Conservation (phyloP, 192 early-diverging fungal species). For the Coemansia sp. region DNA sequence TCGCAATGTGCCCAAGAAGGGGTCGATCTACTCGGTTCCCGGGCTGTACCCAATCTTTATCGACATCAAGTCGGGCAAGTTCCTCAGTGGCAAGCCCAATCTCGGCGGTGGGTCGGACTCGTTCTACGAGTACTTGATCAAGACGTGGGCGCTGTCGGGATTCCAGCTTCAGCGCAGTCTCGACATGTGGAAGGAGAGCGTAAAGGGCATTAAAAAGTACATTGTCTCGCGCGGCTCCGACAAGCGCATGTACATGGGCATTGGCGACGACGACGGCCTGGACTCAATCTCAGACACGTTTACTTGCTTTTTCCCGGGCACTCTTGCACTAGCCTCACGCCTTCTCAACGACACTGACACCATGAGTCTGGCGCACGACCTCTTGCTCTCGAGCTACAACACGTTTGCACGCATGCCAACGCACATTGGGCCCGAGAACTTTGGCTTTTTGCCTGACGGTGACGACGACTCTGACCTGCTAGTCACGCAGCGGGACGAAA, state of each 20-base stretch:
- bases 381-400: conserved; percentile 39
- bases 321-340: conserved; percentile 45
- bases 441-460: conserved; percentile 48
- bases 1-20: conserved; percentile 38
- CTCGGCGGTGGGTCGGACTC: conserved; percentile 87
- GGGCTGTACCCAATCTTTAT: conserved; percentile 81
- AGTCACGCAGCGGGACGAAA: conserved; percentile 25
- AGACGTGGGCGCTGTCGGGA: conserved; percentile 81
- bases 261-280: conserved; percentile 48
- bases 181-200: conserved; percentile 50
- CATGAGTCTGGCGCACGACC: conserved; percentile 31
- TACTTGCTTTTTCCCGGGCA: conserved; percentile 51
- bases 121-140: conserved; percentile 95
- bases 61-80: conserved; percentile 50
- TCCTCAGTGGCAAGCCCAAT: conserved; percentile 58
- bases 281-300: conserved; percentile 53
- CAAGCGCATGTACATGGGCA: conserved; percentile 50
- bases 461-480: conserved; percentile 38
- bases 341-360: conserved; percentile 40
- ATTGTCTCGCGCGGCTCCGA: conserved; percentile 43
- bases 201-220: conserved; percentile 44
- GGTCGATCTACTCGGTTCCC: conserved; percentile 33
- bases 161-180: conserved; percentile 46
- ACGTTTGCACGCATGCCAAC: conserved; percentile 50
- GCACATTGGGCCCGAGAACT: conserved; percentile 48